Percentiles rank a stretch among this genome's conserved stretches.
Conservation (phyloP, 345 rosid genomes). For the Salix caprea region DNA sequence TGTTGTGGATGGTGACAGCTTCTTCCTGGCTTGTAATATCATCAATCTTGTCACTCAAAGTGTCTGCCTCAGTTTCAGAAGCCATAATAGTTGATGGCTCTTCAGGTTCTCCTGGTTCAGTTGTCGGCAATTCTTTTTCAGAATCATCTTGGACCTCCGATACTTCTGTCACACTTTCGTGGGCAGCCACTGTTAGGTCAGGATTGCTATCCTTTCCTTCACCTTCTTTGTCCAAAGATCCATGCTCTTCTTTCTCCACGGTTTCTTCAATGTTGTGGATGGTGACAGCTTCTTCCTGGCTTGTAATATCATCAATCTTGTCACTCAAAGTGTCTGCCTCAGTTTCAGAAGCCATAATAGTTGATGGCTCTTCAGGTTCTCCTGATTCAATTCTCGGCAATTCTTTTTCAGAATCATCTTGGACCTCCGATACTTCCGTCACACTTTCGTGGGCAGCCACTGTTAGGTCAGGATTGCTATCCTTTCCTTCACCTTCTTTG, state of each 20-base stretch:
- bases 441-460: background rate
- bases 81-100: no score
- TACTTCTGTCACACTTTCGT: background rate
- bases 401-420: no score
- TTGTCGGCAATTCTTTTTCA: background rate
- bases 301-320: background rate
- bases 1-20: no score
- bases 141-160: no score
- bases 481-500: background rate
- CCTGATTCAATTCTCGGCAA: background rate
- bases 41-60: no score
- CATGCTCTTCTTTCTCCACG: background rate
- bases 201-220: background rate
- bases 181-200: background rate
- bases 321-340: background rate
- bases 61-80: no score
- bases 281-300: background rate
- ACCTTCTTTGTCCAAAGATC: background rate
- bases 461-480: background rate
- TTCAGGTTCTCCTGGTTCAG: no score
- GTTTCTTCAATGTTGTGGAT: slow-evolving; percentile 7
- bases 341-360: slow-evolving; percentile 1
- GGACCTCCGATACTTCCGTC: background rate
- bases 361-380: slow-evolving; percentile 2
- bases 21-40: no score